Conservation (phyloP, 805 yeast species). For the Myxozyma lipomycoides region DNA sequence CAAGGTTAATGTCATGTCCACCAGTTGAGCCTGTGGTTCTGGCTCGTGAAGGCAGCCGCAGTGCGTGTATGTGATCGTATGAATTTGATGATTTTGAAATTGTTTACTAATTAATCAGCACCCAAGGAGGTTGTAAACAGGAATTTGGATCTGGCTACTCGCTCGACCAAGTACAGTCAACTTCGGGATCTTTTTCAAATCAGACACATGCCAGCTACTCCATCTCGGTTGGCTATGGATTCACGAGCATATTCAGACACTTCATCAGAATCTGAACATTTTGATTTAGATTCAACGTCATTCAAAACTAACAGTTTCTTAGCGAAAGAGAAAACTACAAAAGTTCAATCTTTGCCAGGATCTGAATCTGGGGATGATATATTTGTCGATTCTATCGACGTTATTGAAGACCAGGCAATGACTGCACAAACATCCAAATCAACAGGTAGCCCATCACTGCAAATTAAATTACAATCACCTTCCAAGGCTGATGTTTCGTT, state of each 20-base stretch:
- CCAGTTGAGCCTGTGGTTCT: conserved; percentile 7
- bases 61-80: neutral
- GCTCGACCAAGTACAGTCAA: conserved; percentile 3
- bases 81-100: neutral
- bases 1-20: conserved; percentile 16
- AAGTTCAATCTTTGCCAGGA: too few species aligned
- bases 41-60: too few species aligned
- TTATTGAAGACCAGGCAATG: neutral
- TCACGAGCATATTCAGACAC: conserved; percentile 18
- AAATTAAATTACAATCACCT: neutral
- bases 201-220: conserved; percentile 20
- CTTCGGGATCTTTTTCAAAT: conserved; percentile 5
- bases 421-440: neutral
- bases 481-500: neutral
- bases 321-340: too few species aligned
- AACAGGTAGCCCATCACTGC: too few species aligned
- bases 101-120: neutral
- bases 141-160: neutral
- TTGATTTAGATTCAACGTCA: conserved; percentile 7
- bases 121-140: neutral
- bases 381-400: too few species aligned
- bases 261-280: conserved; percentile 13
- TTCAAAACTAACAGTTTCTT: too few species aligned
- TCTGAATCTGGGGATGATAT: too few species aligned
- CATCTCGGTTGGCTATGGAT: conserved; percentile 21